phyloP scores from a whole-genome alignment of 2,329 filamentous ascomycete species.

The Claviceps purpurea region DNA sequence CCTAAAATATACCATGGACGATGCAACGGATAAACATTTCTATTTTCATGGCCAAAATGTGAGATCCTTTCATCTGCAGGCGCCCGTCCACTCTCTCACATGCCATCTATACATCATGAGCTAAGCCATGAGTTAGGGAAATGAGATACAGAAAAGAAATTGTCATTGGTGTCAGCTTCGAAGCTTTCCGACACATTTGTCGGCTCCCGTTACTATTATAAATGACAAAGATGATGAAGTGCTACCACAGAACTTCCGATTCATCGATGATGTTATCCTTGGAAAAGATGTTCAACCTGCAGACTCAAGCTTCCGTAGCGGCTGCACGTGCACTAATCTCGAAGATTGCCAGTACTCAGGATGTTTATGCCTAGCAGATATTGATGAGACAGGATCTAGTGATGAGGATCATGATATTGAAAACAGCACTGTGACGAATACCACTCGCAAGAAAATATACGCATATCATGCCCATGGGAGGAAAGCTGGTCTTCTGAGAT shows the following conservation, averaged over 20 bases:
- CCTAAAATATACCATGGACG: slow-evolving; percentile 26
- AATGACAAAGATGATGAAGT: slow-evolving; percentile 46
- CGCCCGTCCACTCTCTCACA: neutral
- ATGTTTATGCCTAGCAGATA: slow-evolving; percentile 58
- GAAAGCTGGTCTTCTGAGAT: slow-evolving; percentile 38
- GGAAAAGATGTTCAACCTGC: slow-evolving; percentile 45
- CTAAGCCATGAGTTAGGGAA: slow-evolving; percentile 14
- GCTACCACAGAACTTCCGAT: slow-evolving; percentile 52
- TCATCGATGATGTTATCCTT: slow-evolving; percentile 51
- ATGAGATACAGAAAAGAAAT: slow-evolving; percentile 23
- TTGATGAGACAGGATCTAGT: slow-evolving; percentile 20
- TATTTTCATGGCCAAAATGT: slow-evolving; percentile 31
- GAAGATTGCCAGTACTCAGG: slow-evolving; percentile 52
- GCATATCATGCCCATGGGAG: slow-evolving; percentile 49
- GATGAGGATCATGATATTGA: slow-evolving; percentile 24
- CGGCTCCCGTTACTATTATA: slow-evolving; percentile 45
- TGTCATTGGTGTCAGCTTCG: slow-evolving; percentile 52
- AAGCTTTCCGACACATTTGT: slow-evolving; percentile 33
- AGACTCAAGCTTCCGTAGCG: slow-evolving; percentile 49
- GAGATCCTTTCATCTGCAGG: neutral
- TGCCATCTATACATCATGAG: neutral
- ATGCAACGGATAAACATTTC: slow-evolving; percentile 33
- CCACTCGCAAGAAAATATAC: slow-evolving; percentile 28
- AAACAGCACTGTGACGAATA: slow-evolving; percentile 2
- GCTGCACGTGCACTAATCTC: slow-evolving; percentile 52